Evolutionary conservation across 2,329 filamentous ascomycete genomes (phyloP), one percentile per base, ranked within the genome.

Genomic region (Colletotrichum musae): DNA sequence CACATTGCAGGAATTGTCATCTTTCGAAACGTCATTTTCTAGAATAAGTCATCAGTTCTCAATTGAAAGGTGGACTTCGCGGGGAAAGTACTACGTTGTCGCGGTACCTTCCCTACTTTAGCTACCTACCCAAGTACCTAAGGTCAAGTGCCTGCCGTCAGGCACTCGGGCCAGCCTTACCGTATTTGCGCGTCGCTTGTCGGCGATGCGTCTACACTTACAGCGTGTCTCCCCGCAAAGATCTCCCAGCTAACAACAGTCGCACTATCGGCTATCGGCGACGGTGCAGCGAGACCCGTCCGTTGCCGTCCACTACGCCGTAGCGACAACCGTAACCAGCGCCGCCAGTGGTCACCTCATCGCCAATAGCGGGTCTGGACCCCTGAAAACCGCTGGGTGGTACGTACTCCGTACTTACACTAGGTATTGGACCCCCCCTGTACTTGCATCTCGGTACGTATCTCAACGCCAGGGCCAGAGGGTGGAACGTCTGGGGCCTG

Each of bases 241-340:
- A 58, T 68, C 52, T 52, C 60, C 48, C 21, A 50, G 18, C 18
- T 50, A 18, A 50, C 21, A 21, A 18, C 47, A 50, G 21, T 15
- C 28, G 45, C 32, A 13, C 9, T 24, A 28, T 61, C 62, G 67
- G 67, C 62, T 70, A 70, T 70, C 67, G 67, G 67, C n/a, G 54
- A 45, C 21, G 56, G 67, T 53, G 56, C 67, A 70, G 67, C 67
- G 67, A 70, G 62, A 70, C 62, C 67, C 67, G 62, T 52, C 62
- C 62, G 43, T 36, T 60, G 51, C 62, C 66, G 66, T 57, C 61
- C 32, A 6, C 43, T 32, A 36, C 60, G 60, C 39, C 28, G 36
- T 21, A 66, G 67, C 67, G 62, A 70, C 45, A 70, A 47, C 66
- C 61, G 66, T 50, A 39, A 28, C 15, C 48, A 26, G 15, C 32